Base-by-base conservation (phyloP, 192 early-diverging fungal genomes). In the Paraglomus brasilianum region DNA sequence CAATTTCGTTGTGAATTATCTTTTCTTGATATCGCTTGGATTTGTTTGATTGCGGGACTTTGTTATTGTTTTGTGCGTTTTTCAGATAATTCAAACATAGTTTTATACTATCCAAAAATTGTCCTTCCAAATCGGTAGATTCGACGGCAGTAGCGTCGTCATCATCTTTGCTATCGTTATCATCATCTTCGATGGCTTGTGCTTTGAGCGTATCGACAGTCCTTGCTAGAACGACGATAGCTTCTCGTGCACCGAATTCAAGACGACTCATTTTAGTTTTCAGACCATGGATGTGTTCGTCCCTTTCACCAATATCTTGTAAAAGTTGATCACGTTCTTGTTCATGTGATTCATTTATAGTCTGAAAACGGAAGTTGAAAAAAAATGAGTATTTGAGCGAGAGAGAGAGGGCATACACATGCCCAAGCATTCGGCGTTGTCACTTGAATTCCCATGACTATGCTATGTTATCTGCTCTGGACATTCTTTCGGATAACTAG, bases 311-410 rank as follows among this genome's bases (percentile, higher is more conserved):
- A 15, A 81, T 65, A 11, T 78, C 80, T 38, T 77, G 74, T 44
- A 81, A 61, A 73, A 78, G 77, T 39, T 79, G 75, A 47, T 74
- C 73, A 8, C 80, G 72, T 72, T 81, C 80, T 46, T 77, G 72
- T 68, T 81, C 80, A 60, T 81, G 78, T 64, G 75, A 67, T 36
- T 72, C 69, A 57, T 78, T 75, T 66, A 81, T 81, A 13, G 70
- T 73, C 80, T 81, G 45, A 5, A 69, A 44, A 22, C 36, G 1
- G 2, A 56, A 6, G 11, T 21, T 44, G 50, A 47, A 44, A 48
- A 30, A 53, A 68, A 45, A 11, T 41, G 40, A 5, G 40, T 60
- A 30, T 30, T 1, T 30, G 30, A 30, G 30, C 3, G 30, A 30
- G 30, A 30, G 30, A 30, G 30, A 30, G 30, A 30, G 30, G 3